Evolutionary conservation across 2,329 filamentous ascomycete species (phyloP), one percentile per base, ranked within the genome.

Genomic region (Incumbomyces lentus): DNA sequence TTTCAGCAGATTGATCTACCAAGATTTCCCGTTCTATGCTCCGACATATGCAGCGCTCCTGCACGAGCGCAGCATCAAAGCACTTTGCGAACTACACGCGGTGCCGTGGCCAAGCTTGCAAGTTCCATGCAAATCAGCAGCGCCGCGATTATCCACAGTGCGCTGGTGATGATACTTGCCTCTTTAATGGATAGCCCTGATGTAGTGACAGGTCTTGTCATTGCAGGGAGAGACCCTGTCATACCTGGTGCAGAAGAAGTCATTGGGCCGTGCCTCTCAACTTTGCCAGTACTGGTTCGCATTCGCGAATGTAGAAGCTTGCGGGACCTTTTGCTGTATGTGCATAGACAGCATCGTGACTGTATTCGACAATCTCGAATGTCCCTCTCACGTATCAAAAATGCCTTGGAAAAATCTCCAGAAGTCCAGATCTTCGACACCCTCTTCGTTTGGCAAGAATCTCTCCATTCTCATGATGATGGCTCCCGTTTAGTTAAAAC

Each of bases 361-460:
- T 72, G 80, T 46, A 71, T 94, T 43, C 71, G 76, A 13, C 72
- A 90, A 59, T 75, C 75, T 17, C 68, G 68, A 1, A 58, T 88
- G 5, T 73, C 86, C 0, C 69, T 93, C 2, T 67, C 76, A 1
- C 78, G 87, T 1, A 85, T 95, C 53, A 36, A 45, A 13, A 16
- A 32, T n/a, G 42, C 42, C 33, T 31, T 45, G 32, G 82, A 79
- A 57, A 78, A 75, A 53, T 63, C 74, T 1, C 75, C 73, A 2
- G 74, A 72, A 0, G 50, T 82, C 1, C 65, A 71, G 22, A 64
- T 94, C 0, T 95, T 90, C 55, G 85, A 94, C 54, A 74, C 81
- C 1, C 68, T 95, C 0, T 82, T 94, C 56, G 81, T 89, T 0
- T 95, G 89, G 71, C 89, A 95, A 56, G 82, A 94, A 58, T 84